Base-by-base conservation (phyloP, 257 asterid genomes). In the Orobanche coerulescens region DNA sequence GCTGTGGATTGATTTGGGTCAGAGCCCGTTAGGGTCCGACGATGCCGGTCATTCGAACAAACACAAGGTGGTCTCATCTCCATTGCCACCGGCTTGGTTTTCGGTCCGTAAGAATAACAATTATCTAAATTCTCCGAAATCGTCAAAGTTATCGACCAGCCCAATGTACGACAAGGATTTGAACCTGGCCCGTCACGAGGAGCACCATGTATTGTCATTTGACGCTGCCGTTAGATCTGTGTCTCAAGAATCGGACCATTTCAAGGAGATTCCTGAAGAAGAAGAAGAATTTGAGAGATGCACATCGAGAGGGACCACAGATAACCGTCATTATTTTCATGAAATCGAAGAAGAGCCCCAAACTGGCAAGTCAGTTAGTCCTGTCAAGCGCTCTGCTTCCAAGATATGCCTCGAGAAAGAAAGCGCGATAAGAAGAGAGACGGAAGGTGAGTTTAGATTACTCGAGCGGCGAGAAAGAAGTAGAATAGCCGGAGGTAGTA, bases 1-100 rank as follows among this genome's bases (percentile, higher is more conserved):
- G 7, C 73, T 93, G 72, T 93, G 99, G 99, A 93, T 93, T 59
- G 99, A 93, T 71, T 77, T 93, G 77, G 99, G 97, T 23, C 99
- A 86, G 75, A 86, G 96, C 62, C 99, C 98, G 3, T 23, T 79
- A 34, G 93, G 90, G 18, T 86, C 94, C 1, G 95, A 86, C 24
- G 62, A 20, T 68, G 83, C 78, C 25, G 90, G 85, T 22, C 90
- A 77, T 22, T 64, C 79, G 0, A 83, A 48, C 81, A 86, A 80
- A 64, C 76, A 63, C 56, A 89, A 86, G 67, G 57, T 50, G 64
- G 58, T 54, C 18, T 73, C 88, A 46, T 89, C 99, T 66, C 89
- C 96, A 0, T 58, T 69, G 69, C 96, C 97, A 8, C 95, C 96
- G 1, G 82, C 82, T 72, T 93, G 99, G 99, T 93, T 93, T 78